Evolutionary conservation across 2,329 filamentous ascomycete genomes (phyloP).

Genomic region (Phyllosticta paracitricarpa): DNA sequence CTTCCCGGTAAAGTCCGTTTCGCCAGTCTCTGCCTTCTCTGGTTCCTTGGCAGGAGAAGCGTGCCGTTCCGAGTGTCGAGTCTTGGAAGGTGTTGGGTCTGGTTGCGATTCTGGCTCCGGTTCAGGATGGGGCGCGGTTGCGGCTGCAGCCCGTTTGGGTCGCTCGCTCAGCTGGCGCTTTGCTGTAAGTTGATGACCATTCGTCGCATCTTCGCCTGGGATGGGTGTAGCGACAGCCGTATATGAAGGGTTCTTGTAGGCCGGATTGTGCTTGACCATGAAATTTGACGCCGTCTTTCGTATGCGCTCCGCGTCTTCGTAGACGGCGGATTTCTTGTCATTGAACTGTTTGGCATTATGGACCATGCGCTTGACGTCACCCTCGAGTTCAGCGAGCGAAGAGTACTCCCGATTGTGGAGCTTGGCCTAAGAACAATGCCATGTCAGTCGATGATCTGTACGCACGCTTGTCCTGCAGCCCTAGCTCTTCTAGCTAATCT

Average conservation of each 20-base stretch:
- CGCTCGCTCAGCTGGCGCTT: slow-evolving; percentile 10
- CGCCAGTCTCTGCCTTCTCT: background rate
- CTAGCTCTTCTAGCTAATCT: background rate
- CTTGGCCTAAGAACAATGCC: slow-evolving; percentile 40
- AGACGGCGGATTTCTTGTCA: slow-evolving; percentile 59
- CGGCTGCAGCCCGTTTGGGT: slow-evolving; percentile 4
- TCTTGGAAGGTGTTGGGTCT: slow-evolving; percentile 5
- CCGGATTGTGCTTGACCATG: slow-evolving; percentile 80
- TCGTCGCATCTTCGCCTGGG: slow-evolving; percentile 32
- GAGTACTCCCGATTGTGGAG: slow-evolving; percentile 59
- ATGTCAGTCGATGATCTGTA: slow-evolving; percentile 14
- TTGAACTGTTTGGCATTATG: slow-evolving; percentile 81
- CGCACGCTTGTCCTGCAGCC: background rate
- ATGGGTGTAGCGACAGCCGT: slow-evolving; percentile 64
- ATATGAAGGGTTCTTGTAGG: slow-evolving; percentile 61
- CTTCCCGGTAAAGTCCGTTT: slow-evolving; percentile 54
- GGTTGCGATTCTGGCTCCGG: background rate
- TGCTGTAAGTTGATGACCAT: background rate
- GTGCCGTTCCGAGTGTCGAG: slow-evolving; percentile 17
- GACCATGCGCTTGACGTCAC: slow-evolving; percentile 80
- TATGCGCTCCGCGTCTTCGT: slow-evolving; percentile 77
- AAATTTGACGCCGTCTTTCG: slow-evolving; percentile 78
- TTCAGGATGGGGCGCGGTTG: background rate
- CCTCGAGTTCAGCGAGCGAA: slow-evolving; percentile 64
- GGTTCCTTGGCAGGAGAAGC: slow-evolving; percentile 31